phyloP scores from a whole-genome alignment of 2,329 filamentous ascomycete genomes.

The Rutstroemia sp. region DNA sequence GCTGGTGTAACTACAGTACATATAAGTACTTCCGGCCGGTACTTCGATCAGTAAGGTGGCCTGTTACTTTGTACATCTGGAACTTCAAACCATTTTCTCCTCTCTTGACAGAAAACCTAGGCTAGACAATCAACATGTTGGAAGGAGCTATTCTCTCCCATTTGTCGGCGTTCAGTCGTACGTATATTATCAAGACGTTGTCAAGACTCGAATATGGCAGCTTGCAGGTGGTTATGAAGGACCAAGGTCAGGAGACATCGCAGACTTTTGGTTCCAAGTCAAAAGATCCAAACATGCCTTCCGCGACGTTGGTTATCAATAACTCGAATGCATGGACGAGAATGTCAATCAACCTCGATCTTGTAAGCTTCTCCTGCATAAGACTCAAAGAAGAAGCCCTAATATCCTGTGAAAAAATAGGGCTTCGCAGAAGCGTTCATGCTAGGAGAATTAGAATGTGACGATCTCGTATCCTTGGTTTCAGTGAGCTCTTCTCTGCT shows the following conservation, averaged over 20 bases:
- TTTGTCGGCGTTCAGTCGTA: neutral
- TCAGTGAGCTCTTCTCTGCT: neutral
- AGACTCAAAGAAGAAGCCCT: neutral
- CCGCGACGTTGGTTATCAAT: neutral
- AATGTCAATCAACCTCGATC: neutral
- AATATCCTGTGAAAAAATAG: neutral
- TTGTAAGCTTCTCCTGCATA: neutral
- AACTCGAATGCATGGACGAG: neutral
- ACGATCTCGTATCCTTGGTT: constrained; percentile 42
- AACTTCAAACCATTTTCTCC: neutral
- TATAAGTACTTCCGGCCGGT: too few relatives aligned
- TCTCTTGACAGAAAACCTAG: neutral
- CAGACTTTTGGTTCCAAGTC: neutral
- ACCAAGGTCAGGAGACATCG: neutral
- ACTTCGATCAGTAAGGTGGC: too few relatives aligned
- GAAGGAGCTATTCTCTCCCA: neutral
- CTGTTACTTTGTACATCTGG: too few relatives aligned
- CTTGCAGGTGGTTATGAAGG: constrained; percentile 1
- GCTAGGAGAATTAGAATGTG: constrained; percentile 58
- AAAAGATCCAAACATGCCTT: neutral
- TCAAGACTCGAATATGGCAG: constrained; percentile 1
- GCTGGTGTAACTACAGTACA: too few relatives aligned
- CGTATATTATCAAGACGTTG: neutral
- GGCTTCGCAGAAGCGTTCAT: constrained; percentile 46
- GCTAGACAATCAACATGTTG: neutral